phyloP scores from a whole-genome alignment of 2,329 filamentous ascomycete species.

The Arachnomyces sp. region DNA sequence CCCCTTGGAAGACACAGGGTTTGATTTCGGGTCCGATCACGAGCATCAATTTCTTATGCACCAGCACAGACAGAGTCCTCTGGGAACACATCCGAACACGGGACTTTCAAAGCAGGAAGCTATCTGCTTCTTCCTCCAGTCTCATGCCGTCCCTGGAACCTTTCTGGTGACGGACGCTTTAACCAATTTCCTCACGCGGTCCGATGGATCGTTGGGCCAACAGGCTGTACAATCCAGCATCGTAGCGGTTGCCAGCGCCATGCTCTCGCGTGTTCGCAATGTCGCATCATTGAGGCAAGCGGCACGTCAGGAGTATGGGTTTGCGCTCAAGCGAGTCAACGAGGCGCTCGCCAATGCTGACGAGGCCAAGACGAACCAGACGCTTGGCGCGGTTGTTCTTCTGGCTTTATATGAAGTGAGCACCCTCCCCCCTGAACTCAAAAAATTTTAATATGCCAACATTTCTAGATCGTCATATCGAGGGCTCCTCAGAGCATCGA shows the following conservation, averaged over 20 bases:
- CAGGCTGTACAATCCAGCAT: conserved; percentile 41
- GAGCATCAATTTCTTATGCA: conserved; percentile 18
- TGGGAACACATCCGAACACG: no score
- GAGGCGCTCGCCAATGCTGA: conserved; percentile 24
- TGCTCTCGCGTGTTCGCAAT: conserved; percentile 48
- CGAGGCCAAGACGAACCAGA: conserved; percentile 33
- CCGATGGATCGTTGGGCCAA: conserved; percentile 18
- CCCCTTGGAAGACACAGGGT: no score
- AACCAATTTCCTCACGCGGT: conserved; percentile 15
- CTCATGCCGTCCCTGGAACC: conserved; percentile 25
- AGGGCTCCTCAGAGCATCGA: conserved; percentile 41
- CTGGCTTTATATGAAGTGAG: conserved; percentile 57
- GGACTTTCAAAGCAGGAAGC: conserved; percentile 27
- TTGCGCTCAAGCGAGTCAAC: conserved; percentile 42
- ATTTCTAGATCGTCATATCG: conserved; percentile 29
- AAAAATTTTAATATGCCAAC: conserved; percentile 2
- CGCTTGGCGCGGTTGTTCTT: conserved; percentile 49
- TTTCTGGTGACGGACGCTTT: conserved; percentile 21
- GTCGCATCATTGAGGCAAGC: conserved; percentile 40
- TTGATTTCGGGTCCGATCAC: conserved; percentile 16
- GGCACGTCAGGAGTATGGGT: conserved; percentile 48
- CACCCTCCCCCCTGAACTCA: background rate
- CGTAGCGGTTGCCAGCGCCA: conserved; percentile 52
- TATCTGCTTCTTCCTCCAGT: conserved; percentile 29
- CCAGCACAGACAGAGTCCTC: conserved; percentile 18